Percentiles rank a stretch among this genome's conserved stretches.
These are phyloP conservation scores for Starmerella geochares DNA, from an alignment of 805 yeast species.

Conservation along the genomic window DNA sequence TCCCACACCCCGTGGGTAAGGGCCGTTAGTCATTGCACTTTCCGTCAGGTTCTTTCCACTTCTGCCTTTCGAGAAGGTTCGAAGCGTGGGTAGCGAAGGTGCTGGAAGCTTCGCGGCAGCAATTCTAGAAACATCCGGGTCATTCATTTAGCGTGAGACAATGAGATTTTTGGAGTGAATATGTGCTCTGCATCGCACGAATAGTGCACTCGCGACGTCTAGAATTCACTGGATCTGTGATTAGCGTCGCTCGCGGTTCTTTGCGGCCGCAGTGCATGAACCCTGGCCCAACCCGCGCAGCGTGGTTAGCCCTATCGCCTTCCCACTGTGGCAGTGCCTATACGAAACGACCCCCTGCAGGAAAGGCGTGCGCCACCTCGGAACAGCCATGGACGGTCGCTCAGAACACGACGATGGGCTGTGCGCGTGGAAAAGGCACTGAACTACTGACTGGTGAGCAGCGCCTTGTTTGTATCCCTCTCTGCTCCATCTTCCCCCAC, in stretches of 20 bases:
- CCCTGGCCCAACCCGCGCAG: background rate
- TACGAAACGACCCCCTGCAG: too few species aligned
- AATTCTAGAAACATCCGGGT: background rate
- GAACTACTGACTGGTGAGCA: too few species aligned
- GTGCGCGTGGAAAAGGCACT: too few species aligned
- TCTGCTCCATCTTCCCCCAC: background rate
- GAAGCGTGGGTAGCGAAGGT: background rate
- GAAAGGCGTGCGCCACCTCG: too few species aligned
- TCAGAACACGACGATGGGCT: too few species aligned
- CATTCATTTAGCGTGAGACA: background rate
- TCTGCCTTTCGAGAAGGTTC: conserved; percentile 22
- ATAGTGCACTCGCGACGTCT: background rate
- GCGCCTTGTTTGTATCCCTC: too few species aligned
- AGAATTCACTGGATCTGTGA: background rate
- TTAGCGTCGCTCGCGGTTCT: conserved; percentile 1
- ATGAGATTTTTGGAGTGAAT: too few species aligned
- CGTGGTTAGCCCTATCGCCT: background rate
- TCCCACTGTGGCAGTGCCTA: background rate
- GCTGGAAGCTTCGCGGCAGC: background rate
- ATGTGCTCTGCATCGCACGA: too few species aligned
- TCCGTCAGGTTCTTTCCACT: conserved; percentile 18
- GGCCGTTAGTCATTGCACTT: conserved; percentile 15
- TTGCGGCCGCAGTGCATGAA: conserved; percentile 8
- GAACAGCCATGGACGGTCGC: too few species aligned
- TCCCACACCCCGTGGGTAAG: conserved; percentile 11